A percentile compares a stretch with the other conserved stretches of the same genome.
Conservation (phyloP, 148 eudicot genomes). For the Fagopyrum homotropicum region DNA sequence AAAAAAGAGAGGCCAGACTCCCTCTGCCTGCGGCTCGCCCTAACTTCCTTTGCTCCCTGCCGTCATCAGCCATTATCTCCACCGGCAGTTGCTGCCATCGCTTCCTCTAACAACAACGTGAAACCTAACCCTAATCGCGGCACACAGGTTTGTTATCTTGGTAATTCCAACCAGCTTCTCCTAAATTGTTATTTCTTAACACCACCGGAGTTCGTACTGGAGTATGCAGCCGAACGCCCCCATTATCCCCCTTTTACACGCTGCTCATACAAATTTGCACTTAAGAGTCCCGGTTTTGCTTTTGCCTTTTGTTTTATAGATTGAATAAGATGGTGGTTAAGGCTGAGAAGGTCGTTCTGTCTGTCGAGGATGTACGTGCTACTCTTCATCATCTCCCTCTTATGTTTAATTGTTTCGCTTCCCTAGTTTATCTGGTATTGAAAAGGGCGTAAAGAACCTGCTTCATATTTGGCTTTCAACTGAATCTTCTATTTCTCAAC, state of each 20-base stretch:
- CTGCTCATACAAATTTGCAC: not conserved
- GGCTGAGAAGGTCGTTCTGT: slow-evolving; percentile 16
- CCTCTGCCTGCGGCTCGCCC: too few relatives aligned
- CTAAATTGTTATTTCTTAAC: too few relatives aligned
- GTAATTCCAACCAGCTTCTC: too few relatives aligned
- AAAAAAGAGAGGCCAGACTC: too few relatives aligned
- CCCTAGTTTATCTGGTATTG: not conserved
- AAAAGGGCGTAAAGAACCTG: not conserved
- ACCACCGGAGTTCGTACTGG: not conserved
- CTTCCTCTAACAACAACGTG: not conserved
- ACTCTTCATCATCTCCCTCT: not conserved
- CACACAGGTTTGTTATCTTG: not conserved
- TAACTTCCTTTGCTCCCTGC: not conserved
- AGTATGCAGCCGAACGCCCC: not conserved
- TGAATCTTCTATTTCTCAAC: not conserved
- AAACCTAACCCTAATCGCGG: not conserved
- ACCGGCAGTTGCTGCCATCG: not conserved
- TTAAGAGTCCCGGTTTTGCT: not conserved
- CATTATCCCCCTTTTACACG: not conserved
- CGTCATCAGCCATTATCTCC: not conserved
- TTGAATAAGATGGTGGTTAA: slow-evolving; percentile 18
- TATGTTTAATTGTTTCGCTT: not conserved
- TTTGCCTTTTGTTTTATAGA: not conserved
- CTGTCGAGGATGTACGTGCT: slow-evolving; percentile 15
- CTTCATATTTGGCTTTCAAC: not conserved